phyloP scores from a whole-genome alignment of 2,329 filamentous ascomycete species.

The Phialophora tarda region DNA sequence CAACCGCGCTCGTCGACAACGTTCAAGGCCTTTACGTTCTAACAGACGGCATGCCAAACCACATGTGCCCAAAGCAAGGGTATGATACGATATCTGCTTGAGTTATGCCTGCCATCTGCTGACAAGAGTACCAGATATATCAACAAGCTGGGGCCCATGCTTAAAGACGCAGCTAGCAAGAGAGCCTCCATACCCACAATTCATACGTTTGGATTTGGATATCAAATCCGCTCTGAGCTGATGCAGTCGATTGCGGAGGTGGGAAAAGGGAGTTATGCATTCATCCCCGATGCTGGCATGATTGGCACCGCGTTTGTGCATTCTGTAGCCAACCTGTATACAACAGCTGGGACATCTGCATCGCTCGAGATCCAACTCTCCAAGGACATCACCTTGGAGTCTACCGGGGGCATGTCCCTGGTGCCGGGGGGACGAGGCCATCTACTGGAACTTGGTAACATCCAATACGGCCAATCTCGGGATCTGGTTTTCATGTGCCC shows the following conservation, averaged over 20 bases:
- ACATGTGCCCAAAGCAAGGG: slow-evolving; percentile 59
- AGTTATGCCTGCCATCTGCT: not conserved
- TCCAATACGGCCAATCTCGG: slow-evolving; percentile 67
- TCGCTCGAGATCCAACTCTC: slow-evolving; percentile 47
- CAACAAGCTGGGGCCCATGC: slow-evolving; percentile 54
- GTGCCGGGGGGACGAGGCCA: not conserved
- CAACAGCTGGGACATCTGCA: slow-evolving; percentile 61
- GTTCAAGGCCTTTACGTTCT: slow-evolving; percentile 45
- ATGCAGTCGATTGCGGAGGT: slow-evolving; percentile 66
- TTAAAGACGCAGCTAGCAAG: slow-evolving; percentile 43
- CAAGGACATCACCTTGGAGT: slow-evolving; percentile 1
- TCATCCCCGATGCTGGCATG: slow-evolving; percentile 68
- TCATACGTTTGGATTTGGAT: slow-evolving; percentile 63
- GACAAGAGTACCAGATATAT: slow-evolving; percentile 49
- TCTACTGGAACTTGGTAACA: slow-evolving; percentile 49
- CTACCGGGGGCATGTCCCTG: slow-evolving; percentile 4
- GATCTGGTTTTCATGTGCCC: slow-evolving; percentile 57
- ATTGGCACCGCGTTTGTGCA: slow-evolving; percentile 66
- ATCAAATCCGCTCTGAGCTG: slow-evolving; percentile 57
- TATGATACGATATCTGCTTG: not conserved
- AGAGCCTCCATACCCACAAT: slow-evolving; percentile 48
- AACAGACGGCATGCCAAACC: slow-evolving; percentile 55
- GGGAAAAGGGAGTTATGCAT: slow-evolving; percentile 63
- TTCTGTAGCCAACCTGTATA: slow-evolving; percentile 65
- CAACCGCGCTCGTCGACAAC: slow-evolving; percentile 40